Evolutionary conservation across 805 yeast genomes (phyloP).

Genomic region (Kazachstania africana): DNA sequence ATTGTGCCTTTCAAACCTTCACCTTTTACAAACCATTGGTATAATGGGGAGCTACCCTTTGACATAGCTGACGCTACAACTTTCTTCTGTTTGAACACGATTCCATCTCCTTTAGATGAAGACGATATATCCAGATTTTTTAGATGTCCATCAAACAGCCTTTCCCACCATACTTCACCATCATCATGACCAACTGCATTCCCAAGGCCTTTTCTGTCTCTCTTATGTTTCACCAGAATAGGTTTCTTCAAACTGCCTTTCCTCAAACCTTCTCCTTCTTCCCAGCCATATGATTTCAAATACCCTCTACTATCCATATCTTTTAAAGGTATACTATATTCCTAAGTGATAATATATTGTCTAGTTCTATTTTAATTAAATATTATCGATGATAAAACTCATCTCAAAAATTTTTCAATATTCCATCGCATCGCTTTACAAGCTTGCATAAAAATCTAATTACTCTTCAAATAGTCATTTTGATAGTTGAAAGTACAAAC

Average conservation of each 20-base stretch:
- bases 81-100: constrained; percentile 44
- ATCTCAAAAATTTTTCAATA: too few species aligned
- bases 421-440: neutral
- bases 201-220: constrained; percentile 85
- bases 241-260: constrained; percentile 78
- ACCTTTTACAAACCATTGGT: constrained; percentile 78
- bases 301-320: constrained; percentile 68
- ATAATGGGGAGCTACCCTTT: constrained; percentile 57
- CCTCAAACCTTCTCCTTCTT: constrained; percentile 75
- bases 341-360: neutral
- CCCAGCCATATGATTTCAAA: constrained; percentile 77
- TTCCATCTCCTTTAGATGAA: constrained; percentile 23
- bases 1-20: constrained; percentile 74
- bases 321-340: constrained; percentile 1
- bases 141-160: constrained; percentile 85
- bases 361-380: neutral
- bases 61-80: constrained; percentile 36
- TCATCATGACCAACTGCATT: constrained; percentile 53
- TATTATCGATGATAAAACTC: neutral
- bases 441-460: too few species aligned
- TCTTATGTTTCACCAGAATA: constrained; percentile 78
- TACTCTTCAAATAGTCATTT: too few species aligned
- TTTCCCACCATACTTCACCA: constrained; percentile 94
- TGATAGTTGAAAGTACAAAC: too few species aligned
- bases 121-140: constrained; percentile 54